Conservation (phyloP, 1,139 yeast genomes). For the Candida sanyaensis region DNA sequence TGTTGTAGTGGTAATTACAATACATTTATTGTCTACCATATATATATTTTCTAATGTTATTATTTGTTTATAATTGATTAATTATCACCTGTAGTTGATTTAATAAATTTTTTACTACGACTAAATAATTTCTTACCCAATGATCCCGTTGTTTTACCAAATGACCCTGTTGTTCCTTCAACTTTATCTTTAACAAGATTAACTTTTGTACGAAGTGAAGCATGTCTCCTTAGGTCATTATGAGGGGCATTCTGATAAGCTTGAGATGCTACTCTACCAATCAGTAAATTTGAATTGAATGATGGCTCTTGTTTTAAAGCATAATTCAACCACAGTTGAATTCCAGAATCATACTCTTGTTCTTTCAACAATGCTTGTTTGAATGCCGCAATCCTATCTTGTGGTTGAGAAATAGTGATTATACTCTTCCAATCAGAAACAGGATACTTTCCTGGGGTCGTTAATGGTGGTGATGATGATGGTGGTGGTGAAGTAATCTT, state of each 20-base stretch:
- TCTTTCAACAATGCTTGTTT: slow-evolving; percentile 46
- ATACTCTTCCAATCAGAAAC: slow-evolving; percentile 48
- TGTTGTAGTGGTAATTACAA: no score
- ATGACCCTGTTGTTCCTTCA: slow-evolving; percentile 27
- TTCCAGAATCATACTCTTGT: slow-evolving; percentile 43
- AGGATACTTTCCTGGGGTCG: slow-evolving; percentile 25
- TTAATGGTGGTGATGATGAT: no score
- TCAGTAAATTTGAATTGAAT: slow-evolving; percentile 37
- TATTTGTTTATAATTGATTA: not conserved
- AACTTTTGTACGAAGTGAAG: slow-evolving; percentile 43
- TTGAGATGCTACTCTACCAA: slow-evolving; percentile 46
- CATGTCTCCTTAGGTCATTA: slow-evolving; percentile 44
- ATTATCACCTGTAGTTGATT: slow-evolving; percentile 15
- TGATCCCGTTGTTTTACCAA: slow-evolving; percentile 41
- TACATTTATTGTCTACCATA: no score
- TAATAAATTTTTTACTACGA: slow-evolving; percentile 43
- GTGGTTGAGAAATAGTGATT: slow-evolving; percentile 43
- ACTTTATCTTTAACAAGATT: slow-evolving; percentile 47
- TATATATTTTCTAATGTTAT: not conserved
- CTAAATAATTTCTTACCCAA: slow-evolving; percentile 46
- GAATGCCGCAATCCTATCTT: slow-evolving; percentile 41
- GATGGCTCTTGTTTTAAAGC: slow-evolving; percentile 34
- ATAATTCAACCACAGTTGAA: slow-evolving; percentile 47
- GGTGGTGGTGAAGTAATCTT: slow-evolving; percentile 4
- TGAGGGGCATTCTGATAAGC: slow-evolving; percentile 53